A percentile compares a stretch with the other conserved stretches of the same genome.
These are phyloP conservation scores for Smallanthus sonchifolius DNA, from an alignment of 129 eudicot genomes.

Conservation along the genomic window DNA sequence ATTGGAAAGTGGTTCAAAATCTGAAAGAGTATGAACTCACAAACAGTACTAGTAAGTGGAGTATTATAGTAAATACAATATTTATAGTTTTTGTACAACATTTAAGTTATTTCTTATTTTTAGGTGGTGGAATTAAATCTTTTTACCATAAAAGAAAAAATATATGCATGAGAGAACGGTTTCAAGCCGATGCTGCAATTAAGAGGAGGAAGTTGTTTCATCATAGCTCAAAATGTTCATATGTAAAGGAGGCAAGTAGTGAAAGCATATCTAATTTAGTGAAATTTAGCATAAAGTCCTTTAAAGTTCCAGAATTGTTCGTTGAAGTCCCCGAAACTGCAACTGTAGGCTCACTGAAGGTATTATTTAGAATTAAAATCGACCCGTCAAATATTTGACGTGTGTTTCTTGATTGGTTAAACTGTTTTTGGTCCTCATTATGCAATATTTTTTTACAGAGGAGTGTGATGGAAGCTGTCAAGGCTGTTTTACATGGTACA, in stretches of 20 bases:
- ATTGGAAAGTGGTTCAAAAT: constrained; percentile 69
- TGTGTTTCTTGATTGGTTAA: not conserved
- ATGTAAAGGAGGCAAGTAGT: constrained; percentile 41
- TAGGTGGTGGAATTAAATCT: constrained; percentile 60
- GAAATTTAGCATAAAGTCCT: constrained; percentile 86
- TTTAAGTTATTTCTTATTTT: constrained; percentile 1
- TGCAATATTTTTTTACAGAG: constrained; percentile 39
- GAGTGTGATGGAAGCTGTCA: constrained; percentile 82
- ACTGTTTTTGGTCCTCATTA: not conserved
- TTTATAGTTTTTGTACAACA: not conserved
- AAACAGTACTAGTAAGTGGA: constrained; percentile 48
- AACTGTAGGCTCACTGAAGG: constrained; percentile 95
- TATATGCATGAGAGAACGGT: constrained; percentile 43
- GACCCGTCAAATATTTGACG: not conserved
- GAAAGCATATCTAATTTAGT: constrained; percentile 42
- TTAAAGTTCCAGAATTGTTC: constrained; percentile 86
- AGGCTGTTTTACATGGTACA: constrained; percentile 67
- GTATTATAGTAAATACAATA: not conserved
- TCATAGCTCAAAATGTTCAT: constrained; percentile 36
- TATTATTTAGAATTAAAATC: constrained; percentile 2
- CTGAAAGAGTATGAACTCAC: constrained; percentile 45
- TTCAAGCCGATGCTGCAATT: constrained; percentile 45
- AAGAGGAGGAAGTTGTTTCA: constrained; percentile 63
- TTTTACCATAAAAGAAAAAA: constrained; percentile 56
- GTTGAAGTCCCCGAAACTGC: constrained; percentile 93